Conservation (phyloP, 495 filamentous ascomycete species). For the Penicillium angulare region DNA sequence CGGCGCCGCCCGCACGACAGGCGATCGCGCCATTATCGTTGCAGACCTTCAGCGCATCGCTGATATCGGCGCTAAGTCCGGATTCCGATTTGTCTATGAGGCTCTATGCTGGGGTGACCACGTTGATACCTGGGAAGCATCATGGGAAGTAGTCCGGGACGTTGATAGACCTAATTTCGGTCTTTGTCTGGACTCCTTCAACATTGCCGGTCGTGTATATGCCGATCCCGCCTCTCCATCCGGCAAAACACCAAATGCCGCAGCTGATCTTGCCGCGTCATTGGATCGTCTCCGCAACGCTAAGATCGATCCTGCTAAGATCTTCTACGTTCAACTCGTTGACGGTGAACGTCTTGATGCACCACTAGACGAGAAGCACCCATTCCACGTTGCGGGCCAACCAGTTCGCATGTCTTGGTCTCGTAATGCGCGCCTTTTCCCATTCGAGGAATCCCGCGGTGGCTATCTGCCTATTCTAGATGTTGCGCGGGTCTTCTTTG, state of each 20-base stretch:
- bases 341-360: slow-evolving; percentile 64
- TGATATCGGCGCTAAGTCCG: slow-evolving; percentile 54
- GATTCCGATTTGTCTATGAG: slow-evolving; percentile 74
- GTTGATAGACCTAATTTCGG: slow-evolving; percentile 75
- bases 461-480: slow-evolving; percentile 69
- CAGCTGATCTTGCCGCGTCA: slow-evolving; percentile 54
- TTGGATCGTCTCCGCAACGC: slow-evolving; percentile 52
- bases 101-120: slow-evolving; percentile 73
- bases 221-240: slow-evolving; percentile 60
- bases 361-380: slow-evolving; percentile 61
- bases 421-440: slow-evolving; percentile 73
- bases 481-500: slow-evolving; percentile 59
- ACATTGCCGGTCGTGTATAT: slow-evolving; percentile 72
- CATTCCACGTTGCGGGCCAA: slow-evolving; percentile 62
- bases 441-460: slow-evolving; percentile 66
- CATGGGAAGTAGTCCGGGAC: slow-evolving; percentile 63
- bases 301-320: slow-evolving; percentile 61
- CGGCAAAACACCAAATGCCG: slow-evolving; percentile 57
- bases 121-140: slow-evolving; percentile 69
- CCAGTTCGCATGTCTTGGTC: slow-evolving; percentile 77
- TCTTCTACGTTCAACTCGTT: slow-evolving; percentile 79
- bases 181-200: slow-evolving; percentile 77
- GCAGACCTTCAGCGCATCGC: slow-evolving; percentile 64
- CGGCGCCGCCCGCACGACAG: slow-evolving; percentile 40
- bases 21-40: slow-evolving; percentile 58